Evolutionary conservation across 2,329 filamentous ascomycete genomes (phyloP), one percentile per base, ranked within the genome.

Genomic region (Penicillium sp.): DNA sequence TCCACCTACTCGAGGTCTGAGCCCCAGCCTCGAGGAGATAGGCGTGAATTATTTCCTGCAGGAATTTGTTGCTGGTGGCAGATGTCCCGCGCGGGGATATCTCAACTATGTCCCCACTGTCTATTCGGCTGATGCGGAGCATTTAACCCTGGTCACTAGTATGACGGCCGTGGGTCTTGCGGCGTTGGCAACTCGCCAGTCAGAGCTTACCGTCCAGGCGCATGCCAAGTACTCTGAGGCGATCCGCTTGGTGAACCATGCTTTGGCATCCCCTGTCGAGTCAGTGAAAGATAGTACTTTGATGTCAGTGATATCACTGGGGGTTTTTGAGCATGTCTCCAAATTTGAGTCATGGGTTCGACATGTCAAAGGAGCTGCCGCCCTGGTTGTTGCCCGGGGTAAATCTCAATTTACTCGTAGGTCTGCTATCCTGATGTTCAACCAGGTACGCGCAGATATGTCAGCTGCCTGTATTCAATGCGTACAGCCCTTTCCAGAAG

Each of bases 121-220:
- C 2, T 67, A 62, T n/a, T n/a, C 10, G 13, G 49, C 54, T 16
- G 63, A 67, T 49, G 60, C 46, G 16, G 61, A 63, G 16, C 54
- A 65, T 10, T 60, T 63, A 3, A 65, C 64, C 1, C 54, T 70
- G 0, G 27, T 65, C 2, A 44, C 66, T 24, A 70, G 66, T 51
- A 69, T 70, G 65, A 65, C 67, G 4, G 69, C 69, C 1, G 65
- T 70, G 2, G 69, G 69, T 13, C 69, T 70, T 4, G 62, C 67
- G 3, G 64, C 66, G 13, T 36, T 70, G 36, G 66, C 68, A 2
- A 68, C 63, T 13, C 59, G 39, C 22, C 66, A 60, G 36, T 65
- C 65, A n/a, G 60, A 63, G 33, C 50, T 70, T 6, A 61, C 44
- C 3, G 43, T 41, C 9, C 66, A 60, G 7, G 69, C 69, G 13